These are phyloP conservation scores for Arthrobotrys conoides DNA, from an alignment of 2,329 filamentous ascomycete species.

Conservation along the genomic window DNA sequence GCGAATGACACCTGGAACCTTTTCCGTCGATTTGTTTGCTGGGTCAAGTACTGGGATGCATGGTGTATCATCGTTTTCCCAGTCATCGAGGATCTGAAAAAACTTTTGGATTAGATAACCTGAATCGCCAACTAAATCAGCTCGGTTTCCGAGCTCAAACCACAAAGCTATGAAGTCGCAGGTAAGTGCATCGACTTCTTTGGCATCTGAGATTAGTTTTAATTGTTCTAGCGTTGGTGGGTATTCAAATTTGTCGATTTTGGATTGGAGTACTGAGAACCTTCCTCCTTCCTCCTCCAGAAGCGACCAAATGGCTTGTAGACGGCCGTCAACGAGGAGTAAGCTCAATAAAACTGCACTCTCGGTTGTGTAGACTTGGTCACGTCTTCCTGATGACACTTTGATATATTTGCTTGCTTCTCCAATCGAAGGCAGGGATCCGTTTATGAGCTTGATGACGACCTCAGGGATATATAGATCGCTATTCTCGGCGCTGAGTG, in stretches of 20 bases:
- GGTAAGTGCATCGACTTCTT: background rate
- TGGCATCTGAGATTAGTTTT: background rate
- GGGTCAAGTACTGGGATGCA: background rate
- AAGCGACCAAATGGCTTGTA: conserved; percentile 8
- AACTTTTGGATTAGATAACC: background rate
- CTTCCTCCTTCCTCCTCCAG: conserved; percentile 2
- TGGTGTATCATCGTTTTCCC: conserved; percentile 12
- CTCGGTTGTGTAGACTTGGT: background rate
- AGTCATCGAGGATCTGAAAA: conserved; percentile 17
- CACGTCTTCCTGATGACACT: background rate
- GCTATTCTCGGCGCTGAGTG: background rate
- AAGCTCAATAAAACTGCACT: conserved; percentile 6
- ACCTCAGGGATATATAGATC: background rate
- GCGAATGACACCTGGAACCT: too few species aligned
- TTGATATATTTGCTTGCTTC: background rate
- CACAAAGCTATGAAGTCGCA: conserved; percentile 35
- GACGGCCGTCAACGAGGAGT: background rate
- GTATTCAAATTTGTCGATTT: background rate
- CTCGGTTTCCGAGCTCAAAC: conserved; percentile 43
- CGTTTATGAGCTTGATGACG: too few species aligned
- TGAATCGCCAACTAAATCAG: conserved; percentile 20
- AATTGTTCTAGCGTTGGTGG: background rate
- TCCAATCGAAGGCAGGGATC: background rate
- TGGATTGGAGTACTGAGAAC: background rate
- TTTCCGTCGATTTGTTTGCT: too few species aligned